A percentile compares a stretch with the other conserved stretches of the same genome.
phyloP scores from a whole-genome alignment of 441 rosid genomes.

The Euphorbia celastroides region DNA sequence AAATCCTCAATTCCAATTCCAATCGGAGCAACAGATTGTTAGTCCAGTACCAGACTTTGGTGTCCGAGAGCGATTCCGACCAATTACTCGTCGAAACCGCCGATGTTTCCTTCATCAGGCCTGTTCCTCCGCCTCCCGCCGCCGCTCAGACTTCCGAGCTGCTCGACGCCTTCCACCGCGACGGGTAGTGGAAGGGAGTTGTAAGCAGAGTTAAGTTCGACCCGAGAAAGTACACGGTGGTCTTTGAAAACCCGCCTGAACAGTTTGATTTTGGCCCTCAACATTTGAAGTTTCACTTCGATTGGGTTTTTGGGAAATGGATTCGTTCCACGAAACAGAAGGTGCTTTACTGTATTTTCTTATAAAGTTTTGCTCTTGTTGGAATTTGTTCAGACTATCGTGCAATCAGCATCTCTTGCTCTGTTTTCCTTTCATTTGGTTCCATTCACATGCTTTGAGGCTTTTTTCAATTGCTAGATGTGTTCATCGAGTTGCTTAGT shows the following conservation, averaged over 20 bases:
- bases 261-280: background rate
- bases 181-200: conserved; percentile 27
- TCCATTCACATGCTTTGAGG: too few species aligned
- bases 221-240: background rate
- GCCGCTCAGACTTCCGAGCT: background rate
- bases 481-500: too few species aligned
- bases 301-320: conserved; percentile 21
- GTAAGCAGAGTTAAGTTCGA: conserved; percentile 7
- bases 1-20: too few species aligned
- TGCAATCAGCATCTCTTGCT: too few species aligned
- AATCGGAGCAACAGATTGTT: background rate
- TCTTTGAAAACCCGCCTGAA: conserved; percentile 18
- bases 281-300: conserved; percentile 20
- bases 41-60: too few species aligned
- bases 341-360: background rate
- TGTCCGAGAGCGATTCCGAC: conserved; percentile 22
- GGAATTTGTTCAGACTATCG: too few species aligned
- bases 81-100: conserved; percentile 7
- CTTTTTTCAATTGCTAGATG: too few species aligned
- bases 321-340: conserved; percentile 8
- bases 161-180: conserved; percentile 20
- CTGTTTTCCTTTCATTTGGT: too few species aligned
- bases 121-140: conserved; percentile 15
- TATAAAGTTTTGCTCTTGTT: too few species aligned
- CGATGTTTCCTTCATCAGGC: conserved; percentile 10